These are phyloP conservation scores for Paramecium caudatum DNA, from an alignment of 73 alveolate genomes.

Conservation along the genomic window DNA sequence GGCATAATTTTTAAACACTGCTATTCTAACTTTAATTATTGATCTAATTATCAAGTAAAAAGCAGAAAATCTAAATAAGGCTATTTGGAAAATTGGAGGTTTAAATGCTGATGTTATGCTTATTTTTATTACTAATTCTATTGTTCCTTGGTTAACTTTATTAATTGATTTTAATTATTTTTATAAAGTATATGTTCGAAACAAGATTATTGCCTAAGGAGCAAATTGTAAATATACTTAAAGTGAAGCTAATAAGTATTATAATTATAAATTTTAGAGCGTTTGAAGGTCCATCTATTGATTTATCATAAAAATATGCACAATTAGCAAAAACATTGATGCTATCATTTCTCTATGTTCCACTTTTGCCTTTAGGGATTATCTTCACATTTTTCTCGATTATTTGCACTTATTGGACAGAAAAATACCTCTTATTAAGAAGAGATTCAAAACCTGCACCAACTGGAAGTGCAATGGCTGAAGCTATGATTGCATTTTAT, in stretches of 20 bases:
- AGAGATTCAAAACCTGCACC: constrained; percentile 62
- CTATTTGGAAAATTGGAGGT: constrained; percentile 58
- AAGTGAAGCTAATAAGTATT: constrained; percentile 54
- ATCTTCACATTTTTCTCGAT: constrained; percentile 8
- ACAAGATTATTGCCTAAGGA: constrained; percentile 2
- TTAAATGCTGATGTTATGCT: constrained; percentile 30
- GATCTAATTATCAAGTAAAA: background rate
- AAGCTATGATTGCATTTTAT: constrained; percentile 55
- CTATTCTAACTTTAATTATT: constrained; percentile 28
- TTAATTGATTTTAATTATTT: constrained; percentile 12
- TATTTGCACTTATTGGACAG: constrained; percentile 45
- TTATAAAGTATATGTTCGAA: constrained; percentile 11
- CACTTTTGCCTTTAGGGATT: constrained; percentile 11
- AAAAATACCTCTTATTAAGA: constrained; percentile 44
- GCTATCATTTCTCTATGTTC: constrained; percentile 50
- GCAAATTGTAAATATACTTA: background rate
- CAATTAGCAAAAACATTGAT: constrained; percentile 1
- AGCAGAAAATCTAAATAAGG: background rate
- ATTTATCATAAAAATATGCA: constrained; percentile 48
- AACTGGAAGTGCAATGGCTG: constrained; percentile 52
- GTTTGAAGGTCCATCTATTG: constrained; percentile 54
- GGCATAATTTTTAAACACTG: constrained; percentile 66
- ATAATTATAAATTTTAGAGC: background rate
- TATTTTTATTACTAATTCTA: constrained; percentile 52
- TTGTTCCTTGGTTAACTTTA: constrained; percentile 25